Percentiles rank a stretch among this genome's conserved stretches.
These are phyloP conservation scores for Ogataea paraovalis DNA, from an alignment of 805 yeast genomes.

Conservation along the genomic window DNA sequence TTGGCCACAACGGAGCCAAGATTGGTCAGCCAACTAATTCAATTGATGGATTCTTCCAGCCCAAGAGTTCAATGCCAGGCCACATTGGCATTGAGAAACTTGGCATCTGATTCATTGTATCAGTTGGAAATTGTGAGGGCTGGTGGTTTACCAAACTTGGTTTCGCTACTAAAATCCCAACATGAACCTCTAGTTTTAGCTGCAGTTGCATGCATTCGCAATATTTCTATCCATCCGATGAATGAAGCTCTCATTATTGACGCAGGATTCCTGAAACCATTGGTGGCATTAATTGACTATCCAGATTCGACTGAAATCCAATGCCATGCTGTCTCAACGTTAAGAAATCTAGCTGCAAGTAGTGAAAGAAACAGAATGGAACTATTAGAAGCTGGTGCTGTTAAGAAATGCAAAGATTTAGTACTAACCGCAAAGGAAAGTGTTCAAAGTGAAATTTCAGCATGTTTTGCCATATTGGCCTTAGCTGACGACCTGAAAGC, in stretches of 20 bases:
- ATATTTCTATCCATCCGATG: conserved; percentile 92
- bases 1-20: conserved; percentile 90
- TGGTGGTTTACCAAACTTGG: conserved; percentile 91
- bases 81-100: conserved; percentile 88
- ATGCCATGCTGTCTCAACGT: conserved; percentile 95
- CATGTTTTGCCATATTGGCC: conserved; percentile 95
- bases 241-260: conserved; percentile 95
- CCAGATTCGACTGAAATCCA: conserved; percentile 92
- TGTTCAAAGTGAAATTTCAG: conserved; percentile 94
- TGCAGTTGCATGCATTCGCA: conserved; percentile 97
- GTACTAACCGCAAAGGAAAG: conserved; percentile 83
- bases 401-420: conserved; percentile 83
- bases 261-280: conserved; percentile 91
- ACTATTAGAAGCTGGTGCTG: conserved; percentile 92
- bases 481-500: conserved; percentile 91
- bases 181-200: conserved; percentile 92
- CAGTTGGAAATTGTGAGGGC: conserved; percentile 94
- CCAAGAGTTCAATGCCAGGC: conserved; percentile 99
- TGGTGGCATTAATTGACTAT: conserved; percentile 79
- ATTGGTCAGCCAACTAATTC: conserved; percentile 80
- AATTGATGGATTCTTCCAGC: conserved; percentile 86
- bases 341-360: conserved; percentile 93
- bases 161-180: conserved; percentile 80
- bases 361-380: conserved; percentile 90
- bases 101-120: conserved; percentile 93